Evolutionary conservation across 148 eudicot genomes (phyloP).

Genomic region (Camellia granthamiana): DNA sequence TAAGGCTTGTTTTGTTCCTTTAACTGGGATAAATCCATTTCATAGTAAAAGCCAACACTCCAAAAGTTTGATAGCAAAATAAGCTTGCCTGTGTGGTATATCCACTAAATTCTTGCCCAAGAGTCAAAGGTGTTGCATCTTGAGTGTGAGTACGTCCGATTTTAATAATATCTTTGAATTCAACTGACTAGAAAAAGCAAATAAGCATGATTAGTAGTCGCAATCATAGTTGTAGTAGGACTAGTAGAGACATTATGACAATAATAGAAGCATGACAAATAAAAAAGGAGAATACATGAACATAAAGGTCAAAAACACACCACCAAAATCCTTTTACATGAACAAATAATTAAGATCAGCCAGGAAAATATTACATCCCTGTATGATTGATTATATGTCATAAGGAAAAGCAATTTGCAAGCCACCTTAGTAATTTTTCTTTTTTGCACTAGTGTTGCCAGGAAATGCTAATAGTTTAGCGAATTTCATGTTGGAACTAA

Average conservation of each 20-base stretch:
- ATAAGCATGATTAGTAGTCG: slow-evolving; percentile 6
- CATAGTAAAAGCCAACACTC: not conserved
- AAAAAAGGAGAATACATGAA: not conserved
- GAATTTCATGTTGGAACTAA: too few relatives aligned
- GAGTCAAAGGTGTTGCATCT: slow-evolving; percentile 99
- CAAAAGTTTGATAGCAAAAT: slow-evolving; percentile 6
- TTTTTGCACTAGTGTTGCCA: too few relatives aligned
- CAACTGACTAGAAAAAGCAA: slow-evolving; percentile 47
- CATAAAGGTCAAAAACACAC: not conserved
- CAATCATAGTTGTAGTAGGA: not conserved
- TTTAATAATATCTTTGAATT: slow-evolving; percentile 87
- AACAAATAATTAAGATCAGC: not conserved
- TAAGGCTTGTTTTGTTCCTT: not conserved
- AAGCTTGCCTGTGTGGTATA: slow-evolving; percentile 85
- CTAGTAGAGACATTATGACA: not conserved
- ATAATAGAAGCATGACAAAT: not conserved
- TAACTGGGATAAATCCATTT: not conserved
- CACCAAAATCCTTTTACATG: not conserved
- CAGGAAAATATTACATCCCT: not conserved
- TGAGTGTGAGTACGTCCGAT: slow-evolving; percentile 99
- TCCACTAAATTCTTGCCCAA: slow-evolving; percentile 98
- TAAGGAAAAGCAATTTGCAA: not conserved
- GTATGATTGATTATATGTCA: not conserved
- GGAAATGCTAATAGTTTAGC: too few relatives aligned
- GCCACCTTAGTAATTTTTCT: not conserved